phyloP scores from a whole-genome alignment of 331 rosid genomes.

The Spiraea crenata region DNA sequence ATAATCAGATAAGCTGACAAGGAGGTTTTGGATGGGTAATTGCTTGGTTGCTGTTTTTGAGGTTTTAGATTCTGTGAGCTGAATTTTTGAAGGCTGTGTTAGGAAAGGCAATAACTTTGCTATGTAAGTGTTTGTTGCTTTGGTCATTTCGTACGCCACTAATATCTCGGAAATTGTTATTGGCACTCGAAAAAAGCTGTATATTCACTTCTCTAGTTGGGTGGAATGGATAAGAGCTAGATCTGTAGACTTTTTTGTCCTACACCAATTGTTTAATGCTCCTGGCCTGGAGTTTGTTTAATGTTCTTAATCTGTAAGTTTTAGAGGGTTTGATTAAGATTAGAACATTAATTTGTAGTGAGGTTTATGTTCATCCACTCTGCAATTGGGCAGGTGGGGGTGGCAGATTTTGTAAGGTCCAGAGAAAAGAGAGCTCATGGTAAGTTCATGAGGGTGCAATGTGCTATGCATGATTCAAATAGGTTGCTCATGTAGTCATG shows the following conservation, averaged over 20 bases:
- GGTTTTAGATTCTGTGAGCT: background rate
- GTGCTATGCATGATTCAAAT: background rate
- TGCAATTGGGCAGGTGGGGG: conserved; percentile 43
- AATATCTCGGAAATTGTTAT: too few relatives aligned
- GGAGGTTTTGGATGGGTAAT: background rate
- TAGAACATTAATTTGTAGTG: background rate
- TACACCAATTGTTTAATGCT: background rate
- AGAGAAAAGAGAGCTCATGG: conserved; percentile 33
- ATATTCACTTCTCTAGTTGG: too few relatives aligned
- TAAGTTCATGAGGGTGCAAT: conserved; percentile 36
- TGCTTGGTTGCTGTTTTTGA: background rate
- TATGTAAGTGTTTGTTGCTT: background rate
- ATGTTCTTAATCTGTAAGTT: too few relatives aligned
- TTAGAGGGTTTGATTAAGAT: background rate
- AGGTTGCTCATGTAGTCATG: conserved; percentile 12
- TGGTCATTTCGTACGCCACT: background rate
- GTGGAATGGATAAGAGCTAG: too few relatives aligned
- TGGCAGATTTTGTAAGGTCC: conserved; percentile 18
- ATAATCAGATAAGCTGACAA: background rate
- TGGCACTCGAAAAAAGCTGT: too few relatives aligned
- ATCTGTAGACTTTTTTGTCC: background rate
- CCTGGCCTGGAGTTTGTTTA: conserved; percentile 1
- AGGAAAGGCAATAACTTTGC: background rate
- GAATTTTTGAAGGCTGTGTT: background rate
- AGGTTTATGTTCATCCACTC: conserved; percentile 37